Evolutionary conservation across 352 stramenopile genomes (phyloP).

Genomic region (Pythium monospermum): DNA sequence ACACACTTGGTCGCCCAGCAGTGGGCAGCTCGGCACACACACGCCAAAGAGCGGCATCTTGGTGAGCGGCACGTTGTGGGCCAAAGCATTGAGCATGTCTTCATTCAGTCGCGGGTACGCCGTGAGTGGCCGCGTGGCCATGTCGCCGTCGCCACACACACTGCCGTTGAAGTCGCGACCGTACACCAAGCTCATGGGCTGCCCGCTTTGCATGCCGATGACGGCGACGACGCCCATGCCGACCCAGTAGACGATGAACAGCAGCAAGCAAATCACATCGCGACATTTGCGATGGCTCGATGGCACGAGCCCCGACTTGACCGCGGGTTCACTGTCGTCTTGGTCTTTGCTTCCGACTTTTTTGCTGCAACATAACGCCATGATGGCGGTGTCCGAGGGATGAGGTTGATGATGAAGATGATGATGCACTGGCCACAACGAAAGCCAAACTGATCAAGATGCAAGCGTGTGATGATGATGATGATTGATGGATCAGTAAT

Average conservation of each 20-base stretch:
- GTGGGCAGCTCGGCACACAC: conserved; percentile 60
- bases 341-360: neutral
- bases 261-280: conserved; percentile 70
- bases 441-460: too few relatives aligned
- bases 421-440: too few relatives aligned
- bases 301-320: conserved; percentile 26
- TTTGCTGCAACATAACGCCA: conserved; percentile 21
- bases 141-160: conserved; percentile 58
- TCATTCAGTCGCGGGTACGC: conserved; percentile 79
- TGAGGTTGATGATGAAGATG: neutral
- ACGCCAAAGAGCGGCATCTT: conserved; percentile 77
- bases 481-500: too few relatives aligned
- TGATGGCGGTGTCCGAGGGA: neutral
- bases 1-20: conserved; percentile 47
- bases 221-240: conserved; percentile 73
- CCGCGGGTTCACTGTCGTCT: conserved; percentile 3
- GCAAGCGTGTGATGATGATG: too few relatives aligned
- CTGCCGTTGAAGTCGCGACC: conserved; percentile 78
- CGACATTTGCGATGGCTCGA: conserved; percentile 40
- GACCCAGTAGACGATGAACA: conserved; percentile 86
- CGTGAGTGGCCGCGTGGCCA: conserved; percentile 39
- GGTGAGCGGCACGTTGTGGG: conserved; percentile 31
- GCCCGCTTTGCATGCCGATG: conserved; percentile 54
- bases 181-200: conserved; percentile 74
- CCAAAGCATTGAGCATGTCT: conserved; percentile 54